These are phyloP conservation scores for Sugiyamaella chiloensis DNA, from an alignment of 805 yeast species.

Conservation along the genomic window DNA sequence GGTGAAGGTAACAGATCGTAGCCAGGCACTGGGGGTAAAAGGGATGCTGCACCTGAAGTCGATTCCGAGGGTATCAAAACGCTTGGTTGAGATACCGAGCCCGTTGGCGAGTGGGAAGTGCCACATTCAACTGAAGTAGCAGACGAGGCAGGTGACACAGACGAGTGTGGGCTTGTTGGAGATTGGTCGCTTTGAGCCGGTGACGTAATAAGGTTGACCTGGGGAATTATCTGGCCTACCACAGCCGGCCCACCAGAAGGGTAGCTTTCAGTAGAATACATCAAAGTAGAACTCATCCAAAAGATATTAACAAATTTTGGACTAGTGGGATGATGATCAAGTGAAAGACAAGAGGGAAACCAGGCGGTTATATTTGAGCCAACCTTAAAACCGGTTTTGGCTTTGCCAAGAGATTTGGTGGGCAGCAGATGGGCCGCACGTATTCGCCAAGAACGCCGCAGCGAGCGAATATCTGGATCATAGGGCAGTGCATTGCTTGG, in stretches of 20 bases:
- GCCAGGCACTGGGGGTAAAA: not conserved
- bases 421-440: too few species aligned
- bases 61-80: not conserved
- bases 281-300: not conserved
- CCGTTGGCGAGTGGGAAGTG: not conserved
- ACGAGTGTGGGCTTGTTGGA: slow-evolving; percentile 15
- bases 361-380: slow-evolving; percentile 2
- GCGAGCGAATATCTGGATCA: too few species aligned
- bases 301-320: not conserved
- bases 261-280: not conserved
- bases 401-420: slow-evolving; percentile 2
- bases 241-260: not conserved
- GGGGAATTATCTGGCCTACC: not conserved
- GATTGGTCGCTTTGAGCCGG: slow-evolving; percentile 16
- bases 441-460: too few species aligned
- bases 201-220: slow-evolving; percentile 7
- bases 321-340: too few species aligned
- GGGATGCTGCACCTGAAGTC: not conserved
- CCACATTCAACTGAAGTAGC: slow-evolving; percentile 8
- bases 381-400: not conserved
- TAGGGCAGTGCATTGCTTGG: too few species aligned
- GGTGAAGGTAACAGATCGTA: slow-evolving; percentile 15
- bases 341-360: not conserved
- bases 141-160: slow-evolving; percentile 12
- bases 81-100: not conserved